Evolutionary conservation across 768 basidiomycete genomes (phyloP), one percentile per base, ranked within the genome.

Genomic region (Lentinula sp.): DNA sequence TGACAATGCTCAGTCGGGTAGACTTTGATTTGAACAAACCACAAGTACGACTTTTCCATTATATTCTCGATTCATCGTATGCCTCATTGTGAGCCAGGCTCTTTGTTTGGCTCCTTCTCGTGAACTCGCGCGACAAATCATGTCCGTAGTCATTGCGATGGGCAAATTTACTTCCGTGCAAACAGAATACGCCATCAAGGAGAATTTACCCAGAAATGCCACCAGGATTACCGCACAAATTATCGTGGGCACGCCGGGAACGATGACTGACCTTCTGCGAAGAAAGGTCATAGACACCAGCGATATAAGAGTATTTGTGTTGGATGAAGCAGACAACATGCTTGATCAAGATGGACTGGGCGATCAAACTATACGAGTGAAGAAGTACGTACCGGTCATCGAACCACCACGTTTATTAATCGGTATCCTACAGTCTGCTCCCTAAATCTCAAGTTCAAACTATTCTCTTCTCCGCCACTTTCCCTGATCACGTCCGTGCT

Each of bases 261-360:
- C 96, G 20, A 88, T 97, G 85, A 80, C 85, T 43, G 93, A 96
- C 73, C 82, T 97, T 69, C 85, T 98, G 67, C 77, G 85, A 66
- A 80, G 82, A 68, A 87, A 76, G 65, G 87, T 93, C 48, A 81
- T 98, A 61, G 92, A 98, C 68, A 77, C 88, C 15, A 82, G 80
- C 52, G 79, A 87, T 35, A 82, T 99, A 72, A 93, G 92, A 69
- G 91, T 96, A 3, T 93, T 98, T 60, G 96, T 98, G 3, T 79
- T 98, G 7, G 97, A 99, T 69, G 97, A 99, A 75, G 97, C 97
- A 42, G 97, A 99, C 74, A 97, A 98, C 74, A 98, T 98, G 96
- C 79, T 99, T 66, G 95, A 95, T 70, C 87, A 93, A 68, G 93
- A 95, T 71, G 91, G 92, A 18, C 76, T 98, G 55, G 93, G 95